Conservation (phyloP, 2,329 filamentous ascomycete genomes). For the Fusarium duplospermum region DNA sequence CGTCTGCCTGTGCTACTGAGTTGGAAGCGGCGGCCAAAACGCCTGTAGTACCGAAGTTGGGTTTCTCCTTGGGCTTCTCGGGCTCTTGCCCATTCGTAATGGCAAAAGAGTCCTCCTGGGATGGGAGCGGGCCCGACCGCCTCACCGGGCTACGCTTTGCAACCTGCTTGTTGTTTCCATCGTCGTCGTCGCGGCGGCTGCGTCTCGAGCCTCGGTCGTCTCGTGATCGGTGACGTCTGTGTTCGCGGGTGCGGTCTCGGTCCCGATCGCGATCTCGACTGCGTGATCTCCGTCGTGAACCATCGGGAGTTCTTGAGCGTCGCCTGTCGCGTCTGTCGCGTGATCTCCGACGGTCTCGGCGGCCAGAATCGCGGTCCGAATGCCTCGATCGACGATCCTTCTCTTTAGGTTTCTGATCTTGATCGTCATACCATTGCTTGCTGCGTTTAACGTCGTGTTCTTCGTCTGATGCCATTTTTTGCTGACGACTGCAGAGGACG, state of each 20-base stretch:
- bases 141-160: slow-evolving; percentile 42
- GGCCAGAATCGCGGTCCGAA: slow-evolving; percentile 39
- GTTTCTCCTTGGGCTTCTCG: slow-evolving; percentile 80
- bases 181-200: slow-evolving; percentile 36
- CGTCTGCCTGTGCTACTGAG: slow-evolving; percentile 75
- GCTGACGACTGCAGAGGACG: not conserved
- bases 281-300: slow-evolving; percentile 39
- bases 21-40: slow-evolving; percentile 90
- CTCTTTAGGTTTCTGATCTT: slow-evolving; percentile 30
- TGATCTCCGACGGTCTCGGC: slow-evolving; percentile 44
- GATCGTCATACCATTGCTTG: slow-evolving; percentile 34
- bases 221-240: slow-evolving; percentile 47
- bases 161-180: slow-evolving; percentile 37
- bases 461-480: slow-evolving; percentile 44
- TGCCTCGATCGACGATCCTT: slow-evolving; percentile 38
- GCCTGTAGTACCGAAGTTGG: slow-evolving; percentile 86
- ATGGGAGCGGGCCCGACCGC: slow-evolving; percentile 65
- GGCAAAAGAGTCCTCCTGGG: slow-evolving; percentile 70
- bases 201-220: slow-evolving; percentile 45
- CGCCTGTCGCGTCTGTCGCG: slow-evolving; percentile 46
- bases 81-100: slow-evolving; percentile 60
- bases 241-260: slow-evolving; percentile 35
- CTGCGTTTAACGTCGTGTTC: slow-evolving; percentile 32
- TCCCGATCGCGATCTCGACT: slow-evolving; percentile 43
- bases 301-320: slow-evolving; percentile 49